A percentile compares a stretch with the other conserved stretches of the same genome.
These are phyloP conservation scores for Lepraria neglecta DNA, from an alignment of 495 filamentous ascomycete species.

Conservation along the genomic window DNA sequence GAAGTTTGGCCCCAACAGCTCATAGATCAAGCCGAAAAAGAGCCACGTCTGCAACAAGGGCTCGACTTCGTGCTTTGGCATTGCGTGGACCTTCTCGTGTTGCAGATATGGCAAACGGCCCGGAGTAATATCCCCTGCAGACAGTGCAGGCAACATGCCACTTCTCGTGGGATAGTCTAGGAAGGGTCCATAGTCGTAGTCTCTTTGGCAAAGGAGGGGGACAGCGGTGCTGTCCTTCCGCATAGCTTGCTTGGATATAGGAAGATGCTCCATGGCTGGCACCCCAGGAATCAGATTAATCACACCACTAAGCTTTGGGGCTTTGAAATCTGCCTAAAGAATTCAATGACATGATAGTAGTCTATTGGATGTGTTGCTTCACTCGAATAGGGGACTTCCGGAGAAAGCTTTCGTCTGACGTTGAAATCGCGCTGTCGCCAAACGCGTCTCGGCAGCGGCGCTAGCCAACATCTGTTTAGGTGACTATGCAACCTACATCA, in stretches of 20 bases:
- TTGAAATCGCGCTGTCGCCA: neutral
- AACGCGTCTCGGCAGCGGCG: neutral
- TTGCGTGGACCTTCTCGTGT: neutral
- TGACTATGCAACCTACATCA: too few species aligned
- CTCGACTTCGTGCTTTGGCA: slow-evolving; percentile 3
- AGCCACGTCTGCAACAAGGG: slow-evolving; percentile 14
- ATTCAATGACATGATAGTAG: too few species aligned
- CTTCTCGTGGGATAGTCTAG: slow-evolving; percentile 5
- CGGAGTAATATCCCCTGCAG: neutral
- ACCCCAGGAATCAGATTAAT: neutral
- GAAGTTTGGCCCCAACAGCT: slow-evolving; percentile 5
- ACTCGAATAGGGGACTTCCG: too few species aligned
- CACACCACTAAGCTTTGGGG: too few species aligned
- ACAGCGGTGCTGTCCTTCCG: neutral
- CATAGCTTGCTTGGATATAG: neutral
- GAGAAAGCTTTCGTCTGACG: too few species aligned
- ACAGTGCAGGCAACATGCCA: neutral
- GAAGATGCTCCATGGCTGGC: slow-evolving; percentile 13
- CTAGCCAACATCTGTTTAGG: neutral
- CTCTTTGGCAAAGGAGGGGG: neutral
- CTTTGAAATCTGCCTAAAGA: too few species aligned
- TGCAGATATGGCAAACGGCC: neutral
- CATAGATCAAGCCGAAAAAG: slow-evolving; percentile 15
- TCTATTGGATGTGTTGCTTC: too few species aligned
- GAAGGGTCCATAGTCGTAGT: slow-evolving; percentile 4